phyloP scores from a whole-genome alignment of 2,329 filamentous ascomycete genomes.

The Aspergillus alliaceus region DNA sequence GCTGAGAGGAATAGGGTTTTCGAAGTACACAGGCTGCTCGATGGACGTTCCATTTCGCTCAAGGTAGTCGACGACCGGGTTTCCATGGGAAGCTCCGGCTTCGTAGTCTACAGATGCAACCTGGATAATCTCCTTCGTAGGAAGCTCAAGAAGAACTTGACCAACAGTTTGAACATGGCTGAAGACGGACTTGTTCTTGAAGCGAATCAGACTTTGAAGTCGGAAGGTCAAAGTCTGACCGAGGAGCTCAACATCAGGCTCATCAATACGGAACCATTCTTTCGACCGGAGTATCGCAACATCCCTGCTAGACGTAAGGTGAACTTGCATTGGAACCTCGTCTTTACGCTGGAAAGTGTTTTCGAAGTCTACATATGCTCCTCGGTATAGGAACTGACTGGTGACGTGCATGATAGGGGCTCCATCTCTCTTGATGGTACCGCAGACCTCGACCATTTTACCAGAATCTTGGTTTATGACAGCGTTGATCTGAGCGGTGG shows the following conservation, averaged over 20 bases:
- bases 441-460: slow-evolving; percentile 99
- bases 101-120: slow-evolving; percentile 97
- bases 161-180: slow-evolving; percentile 89
- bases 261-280: slow-evolving; percentile 92
- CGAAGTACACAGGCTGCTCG: slow-evolving; percentile 94
- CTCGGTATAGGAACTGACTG: slow-evolving; percentile 96
- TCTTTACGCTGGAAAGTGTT: slow-evolving; percentile 99
- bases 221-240: slow-evolving; percentile 96
- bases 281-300: slow-evolving; percentile 93
- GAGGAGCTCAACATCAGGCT: slow-evolving; percentile 81
- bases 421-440: slow-evolving; percentile 83
- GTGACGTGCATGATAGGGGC: slow-evolving; percentile 96
- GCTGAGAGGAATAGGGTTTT: slow-evolving; percentile 93
- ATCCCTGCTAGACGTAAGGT: slow-evolving; percentile 83
- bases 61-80: slow-evolving; percentile 95
- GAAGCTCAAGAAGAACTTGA: slow-evolving; percentile 88
- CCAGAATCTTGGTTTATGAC: slow-evolving; percentile 97
- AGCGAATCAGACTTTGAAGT: slow-evolving; percentile 84
- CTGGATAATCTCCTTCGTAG: slow-evolving; percentile 95
- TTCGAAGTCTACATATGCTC: slow-evolving; percentile 87
- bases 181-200: slow-evolving; percentile 93
- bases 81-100: slow-evolving; percentile 85
- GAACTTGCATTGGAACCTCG: slow-evolving; percentile 91
- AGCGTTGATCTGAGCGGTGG: slow-evolving; percentile 93
- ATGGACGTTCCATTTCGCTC: slow-evolving; percentile 87